phyloP scores from a whole-genome alignment of 2,329 filamentous ascomycete species.

The Aspergillus neotritici region DNA sequence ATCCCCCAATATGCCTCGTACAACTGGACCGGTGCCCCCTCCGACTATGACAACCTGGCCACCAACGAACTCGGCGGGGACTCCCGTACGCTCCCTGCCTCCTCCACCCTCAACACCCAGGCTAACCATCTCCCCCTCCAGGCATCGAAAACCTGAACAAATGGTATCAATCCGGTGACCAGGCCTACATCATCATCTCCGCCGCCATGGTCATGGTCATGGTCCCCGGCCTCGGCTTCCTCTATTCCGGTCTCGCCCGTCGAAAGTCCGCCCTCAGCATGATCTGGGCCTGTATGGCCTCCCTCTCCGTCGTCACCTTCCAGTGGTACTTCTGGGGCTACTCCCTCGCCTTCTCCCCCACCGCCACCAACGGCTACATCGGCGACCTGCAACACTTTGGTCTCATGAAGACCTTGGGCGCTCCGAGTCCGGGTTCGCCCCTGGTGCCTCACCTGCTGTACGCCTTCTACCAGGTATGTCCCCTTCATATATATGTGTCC shows the following conservation, averaged over 20 bases:
- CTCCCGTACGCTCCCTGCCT: conserved; percentile 58
- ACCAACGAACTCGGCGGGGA: conserved; percentile 64
- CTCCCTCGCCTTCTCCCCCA: conserved; percentile 81
- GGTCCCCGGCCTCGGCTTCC: conserved; percentile 92
- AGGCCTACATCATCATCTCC: conserved; percentile 85
- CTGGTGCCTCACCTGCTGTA: conserved; percentile 86
- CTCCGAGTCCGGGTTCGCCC: conserved; percentile 81
- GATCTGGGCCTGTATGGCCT: conserved; percentile 97
- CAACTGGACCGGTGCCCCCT: conserved; percentile 44
- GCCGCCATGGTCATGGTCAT: conserved; percentile 94
- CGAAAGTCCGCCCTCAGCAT: conserved; percentile 95
- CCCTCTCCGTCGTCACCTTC: conserved; percentile 83
- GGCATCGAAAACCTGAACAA: conserved; percentile 85
- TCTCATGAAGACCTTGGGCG: conserved; percentile 73
- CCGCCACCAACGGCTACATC: conserved; percentile 82
- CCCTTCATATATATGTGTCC: background rate
- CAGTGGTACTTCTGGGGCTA: conserved; percentile 99
- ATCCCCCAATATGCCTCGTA: conserved; percentile 44
- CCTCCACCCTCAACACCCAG: background rate
- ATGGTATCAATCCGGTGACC: conserved; percentile 88
- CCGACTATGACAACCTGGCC: conserved; percentile 42
- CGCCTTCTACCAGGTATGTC: conserved; percentile 78
- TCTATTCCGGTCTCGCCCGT: conserved; percentile 95
- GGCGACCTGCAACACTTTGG: conserved; percentile 87
- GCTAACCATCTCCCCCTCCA: conserved; percentile 37